Evolutionary conservation across 176 grass and related monocot species (phyloP), one percentile per base, ranked within the genome.

Genomic region (Eleusine coracana): DNA sequence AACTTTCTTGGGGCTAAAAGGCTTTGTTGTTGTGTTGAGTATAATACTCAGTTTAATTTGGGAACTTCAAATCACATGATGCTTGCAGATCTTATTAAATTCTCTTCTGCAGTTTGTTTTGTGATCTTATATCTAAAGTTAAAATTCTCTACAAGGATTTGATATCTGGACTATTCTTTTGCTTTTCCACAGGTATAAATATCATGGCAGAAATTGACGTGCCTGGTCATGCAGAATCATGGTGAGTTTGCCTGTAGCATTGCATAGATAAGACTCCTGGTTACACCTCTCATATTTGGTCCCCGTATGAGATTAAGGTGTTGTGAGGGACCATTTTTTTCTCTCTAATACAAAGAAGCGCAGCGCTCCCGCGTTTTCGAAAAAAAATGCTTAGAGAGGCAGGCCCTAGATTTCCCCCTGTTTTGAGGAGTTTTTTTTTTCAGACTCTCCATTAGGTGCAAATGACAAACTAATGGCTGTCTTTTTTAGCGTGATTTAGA

Each of bases 201-300:
- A 79, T 93, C 48, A 99, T 99, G 96, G 96, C 93, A 9, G 96
- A 98, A 85, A 84, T 89, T 68, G 96, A 96, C 1, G 89, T 98
- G 79, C 93, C 91, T 70, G 91, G 96, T 58, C 96, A 96, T 87
- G 96, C 85, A 85, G 91, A 92, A 88, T 93, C 93, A 75, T 98
- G 96, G 96, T 98, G 90, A 78, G 74, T 79, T 60, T 87, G 15
- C 60, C 66, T 77, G 50, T 70, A 66, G 15, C 39, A 23, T 54
- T 82, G 2, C 38, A 16, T 84, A 39, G 36, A 49, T 25, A 25
- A 25, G 25, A 25, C 25, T 25, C 25, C 25, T 25, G 25, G 25
- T 25, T 25, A 25, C 25, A 25, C 25, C 25, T 25, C 25, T 25
- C 25, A 25, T 25, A 25, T 25, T 25, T 25, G 25, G 25, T 25